Evolutionary conservation across 1,139 yeast species (phyloP).

Genomic region (Tardiomyces digboiensis): DNA sequence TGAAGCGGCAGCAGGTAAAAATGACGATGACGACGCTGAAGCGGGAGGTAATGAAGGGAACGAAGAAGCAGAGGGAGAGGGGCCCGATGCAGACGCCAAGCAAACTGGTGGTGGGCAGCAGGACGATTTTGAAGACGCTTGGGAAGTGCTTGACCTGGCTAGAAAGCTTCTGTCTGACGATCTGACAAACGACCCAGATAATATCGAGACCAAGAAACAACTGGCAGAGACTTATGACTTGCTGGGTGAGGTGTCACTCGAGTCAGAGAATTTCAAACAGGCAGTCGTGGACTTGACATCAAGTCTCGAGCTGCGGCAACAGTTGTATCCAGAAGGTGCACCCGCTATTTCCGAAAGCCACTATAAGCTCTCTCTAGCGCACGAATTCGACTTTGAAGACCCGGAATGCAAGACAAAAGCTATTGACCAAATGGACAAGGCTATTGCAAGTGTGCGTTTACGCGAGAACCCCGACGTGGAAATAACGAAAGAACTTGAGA

Average conservation of each 20-base stretch:
- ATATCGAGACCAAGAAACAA: conserved; percentile 35
- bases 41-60: conserved; percentile 26
- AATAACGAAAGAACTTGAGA: conserved; percentile 49
- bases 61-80: conserved; percentile 27
- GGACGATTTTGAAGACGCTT: conserved; percentile 74
- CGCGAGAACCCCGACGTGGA: conserved; percentile 39
- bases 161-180: conserved; percentile 38
- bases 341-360: conserved; percentile 69
- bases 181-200: conserved; percentile 7
- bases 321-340: conserved; percentile 44
- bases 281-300: conserved; percentile 58
- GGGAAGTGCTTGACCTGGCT: conserved; percentile 77
- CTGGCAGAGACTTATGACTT: conserved; percentile 72
- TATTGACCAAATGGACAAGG: conserved; percentile 46
- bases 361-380: conserved; percentile 72
- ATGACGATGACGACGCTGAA: conserved; percentile 24
- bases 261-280: conserved; percentile 70
- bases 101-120: conserved; percentile 32
- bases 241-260: conserved; percentile 83
- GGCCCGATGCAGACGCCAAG: conserved; percentile 26
- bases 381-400: conserved; percentile 57
- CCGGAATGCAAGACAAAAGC: conserved; percentile 36
- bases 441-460: conserved; percentile 50
- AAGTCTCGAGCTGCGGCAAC: conserved; percentile 45
- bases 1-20: conserved; percentile 27